These are phyloP conservation scores for Lotus japonicus DNA, from an alignment of 306 rosid genomes.

Conservation along the genomic window DNA sequence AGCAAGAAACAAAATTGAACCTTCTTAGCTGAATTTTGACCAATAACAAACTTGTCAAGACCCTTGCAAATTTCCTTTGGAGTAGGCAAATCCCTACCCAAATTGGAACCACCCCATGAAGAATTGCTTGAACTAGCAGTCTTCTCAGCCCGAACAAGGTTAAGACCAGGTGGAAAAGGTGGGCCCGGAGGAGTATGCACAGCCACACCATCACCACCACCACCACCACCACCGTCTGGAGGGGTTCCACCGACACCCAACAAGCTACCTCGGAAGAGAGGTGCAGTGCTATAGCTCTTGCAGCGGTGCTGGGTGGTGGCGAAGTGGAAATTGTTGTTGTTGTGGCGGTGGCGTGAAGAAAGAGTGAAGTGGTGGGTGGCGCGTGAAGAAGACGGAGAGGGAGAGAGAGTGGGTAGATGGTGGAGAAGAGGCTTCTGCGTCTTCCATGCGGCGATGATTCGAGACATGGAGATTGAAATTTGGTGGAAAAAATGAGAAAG, in stretches of 20 bases:
- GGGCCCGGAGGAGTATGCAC: slow-evolving; percentile 67
- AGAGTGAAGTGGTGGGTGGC: background rate
- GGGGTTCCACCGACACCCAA: background rate
- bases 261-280: slow-evolving; percentile 54
- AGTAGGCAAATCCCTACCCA: slow-evolving; percentile 79
- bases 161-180: slow-evolving; percentile 54
- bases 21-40: slow-evolving; percentile 78
- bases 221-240: background rate
- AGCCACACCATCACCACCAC: slow-evolving; percentile 38
- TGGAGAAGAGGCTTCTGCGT: slow-evolving; percentile 13
- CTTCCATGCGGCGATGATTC: slow-evolving; percentile 45
- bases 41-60: slow-evolving; percentile 77
- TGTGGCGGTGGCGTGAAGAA: background rate
- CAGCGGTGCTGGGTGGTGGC: slow-evolving; percentile 45
- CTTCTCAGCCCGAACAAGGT: slow-evolving; percentile 50
- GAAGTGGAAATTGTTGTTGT: background rate
- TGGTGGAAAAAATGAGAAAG: background rate
- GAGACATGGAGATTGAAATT: slow-evolving; percentile 27
- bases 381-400: background rate
- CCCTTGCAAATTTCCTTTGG: slow-evolving; percentile 76
- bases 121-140: background rate
- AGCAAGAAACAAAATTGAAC: slow-evolving; percentile 15
- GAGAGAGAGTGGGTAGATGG: slow-evolving; percentile 7
- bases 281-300: slow-evolving; percentile 45
- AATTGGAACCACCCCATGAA: slow-evolving; percentile 73